Evolutionary conservation across 1,284 basidiomycete genomes (phyloP), one percentile per base, ranked within the genome.

Genomic region (Hemileia vastatrix): DNA sequence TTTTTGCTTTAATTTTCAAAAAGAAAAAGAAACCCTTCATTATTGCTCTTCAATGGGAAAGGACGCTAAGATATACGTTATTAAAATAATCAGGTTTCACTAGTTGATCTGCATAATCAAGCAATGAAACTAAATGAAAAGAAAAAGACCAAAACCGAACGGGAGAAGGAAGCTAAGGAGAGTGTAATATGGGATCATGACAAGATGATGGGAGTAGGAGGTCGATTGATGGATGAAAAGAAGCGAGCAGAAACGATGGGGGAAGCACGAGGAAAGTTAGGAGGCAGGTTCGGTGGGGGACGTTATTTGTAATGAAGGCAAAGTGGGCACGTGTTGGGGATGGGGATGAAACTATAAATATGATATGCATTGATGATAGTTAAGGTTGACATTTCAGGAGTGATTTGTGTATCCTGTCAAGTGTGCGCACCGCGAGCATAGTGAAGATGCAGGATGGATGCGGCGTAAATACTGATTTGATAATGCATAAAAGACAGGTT

Each of bases 181-280:
- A 77, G 82, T 0, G 85, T 72, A 0, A 88, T 93, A 47, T 95
- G 91, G 91, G 90, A 95, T 69, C 88, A 88, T 69, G 79, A 83
- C 44, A 80, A 88, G 21, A 89, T 92, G 77, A 92, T 95, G 89
- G 82, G 82, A 2, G 72, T 92, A 11, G 84, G 84, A 3, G 91
- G 91, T 4, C 78, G 87, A 55, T 77, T 93, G 43, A 85, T 95
- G 85, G 88, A 87, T 69, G 90, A 92, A 67, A 81, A 80, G 62
- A 84, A 87, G 72, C 81, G 91, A 61, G 79, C 81, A 58, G 84
- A 84, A 71, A 81, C 90, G 76, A 81, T 95, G 68, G 81, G 80
- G 57, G 90, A 93, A 65, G 85, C 90, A 9, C 83, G 82, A 67
- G 83, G 84, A 4, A n/a, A n/a, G n/a, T 78, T 93, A 23, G 84